Base-by-base conservation (phyloP, 108 stramenopile genomes). In the Epipyxis sp. region DNA sequence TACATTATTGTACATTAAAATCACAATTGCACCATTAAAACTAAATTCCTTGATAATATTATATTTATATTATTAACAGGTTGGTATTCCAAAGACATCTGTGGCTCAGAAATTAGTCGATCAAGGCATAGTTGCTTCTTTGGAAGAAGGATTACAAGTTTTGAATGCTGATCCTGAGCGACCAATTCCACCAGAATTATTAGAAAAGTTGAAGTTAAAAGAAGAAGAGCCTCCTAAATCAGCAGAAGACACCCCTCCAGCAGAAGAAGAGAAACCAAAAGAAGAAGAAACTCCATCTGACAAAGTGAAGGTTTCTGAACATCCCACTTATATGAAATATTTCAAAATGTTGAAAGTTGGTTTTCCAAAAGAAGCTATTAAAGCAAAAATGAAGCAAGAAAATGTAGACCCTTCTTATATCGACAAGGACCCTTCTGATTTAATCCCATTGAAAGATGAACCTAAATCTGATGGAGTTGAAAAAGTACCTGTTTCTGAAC, bases 381-480 rank as follows among this genome's bases (percentile, higher is more conserved):
- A 93, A 72, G 91, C 92, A 85, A 91, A 91, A 1, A 92, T 95
- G 91, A 85, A 78, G 3, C 82, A 86, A 76, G 94, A 92, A 78
- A 90, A 88, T 2, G 45, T 90, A 34, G 92, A 95, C 85, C 89
- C 94, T 34, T 74, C 82, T n/a, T 80, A 93, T 27, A 82, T 95
- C 86, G 94, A 95, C 78, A 82, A 85, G 0, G 89, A 92, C 83
- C 91, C 86, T 42, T 89, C 91, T 76, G 84, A 90, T 67, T 86
- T 89, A 27, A 87, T 77, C 50, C 34, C 71, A 13, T 37, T 13
- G 6, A 37, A 6, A 10, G 50, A 74, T 30, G 65, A 6, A 67
- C n/a, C 71, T 32, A 27, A 10, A 16, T 13, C 37, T 29, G 50
- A 37, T 42, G 71, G 50, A 29, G 32, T 10, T 3, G 32, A 6